Conservation (phyloP, 2,329 filamentous ascomycete genomes). For the Paracorniculantispora psalliotae region DNA sequence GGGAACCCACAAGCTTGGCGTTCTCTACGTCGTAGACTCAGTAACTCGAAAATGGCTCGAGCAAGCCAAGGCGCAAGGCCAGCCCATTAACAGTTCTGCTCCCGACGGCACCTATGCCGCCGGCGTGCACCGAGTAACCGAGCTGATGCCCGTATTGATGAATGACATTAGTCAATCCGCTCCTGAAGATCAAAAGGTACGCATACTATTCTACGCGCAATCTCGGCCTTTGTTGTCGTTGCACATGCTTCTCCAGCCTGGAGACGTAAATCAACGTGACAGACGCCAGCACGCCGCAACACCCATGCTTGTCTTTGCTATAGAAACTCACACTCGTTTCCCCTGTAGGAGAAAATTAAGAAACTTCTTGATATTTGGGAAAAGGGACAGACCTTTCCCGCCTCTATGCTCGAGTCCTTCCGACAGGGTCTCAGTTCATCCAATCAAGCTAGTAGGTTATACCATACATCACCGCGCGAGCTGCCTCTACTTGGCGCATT, state of each 20-base stretch:
- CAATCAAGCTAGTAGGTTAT: constrained; percentile 48
- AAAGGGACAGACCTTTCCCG: constrained; percentile 85
- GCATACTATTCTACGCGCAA: constrained; percentile 36
- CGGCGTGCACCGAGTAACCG: constrained; percentile 93
- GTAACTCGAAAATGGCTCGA: constrained; percentile 99
- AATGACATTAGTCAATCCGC: constrained; percentile 87
- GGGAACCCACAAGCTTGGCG: constrained; percentile 93
- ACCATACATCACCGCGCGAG: not conserved
- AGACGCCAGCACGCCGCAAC: constrained; percentile 23
- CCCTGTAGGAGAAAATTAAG: constrained; percentile 80
- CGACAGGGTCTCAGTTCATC: constrained; percentile 70
- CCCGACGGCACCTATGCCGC: constrained; percentile 90
- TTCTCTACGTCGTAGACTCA: constrained; percentile 99
- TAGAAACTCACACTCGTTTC: constrained; percentile 21
- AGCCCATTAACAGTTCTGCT: constrained; percentile 73
- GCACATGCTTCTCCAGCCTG: constrained; percentile 17
- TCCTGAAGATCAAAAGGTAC: constrained; percentile 95
- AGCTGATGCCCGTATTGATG: constrained; percentile 89
- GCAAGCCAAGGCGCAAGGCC: constrained; percentile 80
- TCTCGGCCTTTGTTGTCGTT: constrained; percentile 26
- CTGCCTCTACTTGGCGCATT: not conserved
- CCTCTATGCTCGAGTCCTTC: constrained; percentile 72
- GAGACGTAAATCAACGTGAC: not conserved
- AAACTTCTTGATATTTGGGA: constrained; percentile 99
- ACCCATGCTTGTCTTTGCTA: constrained; percentile 9